Evolutionary conservation across 805 yeast genomes (phyloP).

Genomic region (Wickerhamiella musiphila): DNA sequence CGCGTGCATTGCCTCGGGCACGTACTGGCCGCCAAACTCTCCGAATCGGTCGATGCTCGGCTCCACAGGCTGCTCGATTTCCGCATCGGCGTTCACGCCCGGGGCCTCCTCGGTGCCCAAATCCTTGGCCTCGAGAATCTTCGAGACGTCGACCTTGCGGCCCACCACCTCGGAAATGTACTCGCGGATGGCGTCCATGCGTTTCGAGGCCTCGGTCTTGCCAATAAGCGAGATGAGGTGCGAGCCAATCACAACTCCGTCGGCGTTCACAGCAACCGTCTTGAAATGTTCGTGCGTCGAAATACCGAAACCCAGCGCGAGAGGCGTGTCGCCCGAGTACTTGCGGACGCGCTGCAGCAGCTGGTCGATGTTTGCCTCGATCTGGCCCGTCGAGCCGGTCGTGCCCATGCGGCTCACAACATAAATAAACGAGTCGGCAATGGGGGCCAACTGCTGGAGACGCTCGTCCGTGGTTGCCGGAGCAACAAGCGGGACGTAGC

Average conservation of each 20-base stretch:
- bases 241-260: slow-evolving; percentile 94
- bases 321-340: slow-evolving; percentile 54
- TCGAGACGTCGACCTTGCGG: slow-evolving; percentile 14
- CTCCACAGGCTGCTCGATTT: slow-evolving; percentile 24
- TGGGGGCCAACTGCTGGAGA: slow-evolving; percentile 53
- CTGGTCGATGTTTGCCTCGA: slow-evolving; percentile 44
- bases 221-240: slow-evolving; percentile 57
- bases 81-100: slow-evolving; percentile 7
- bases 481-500: slow-evolving; percentile 87
- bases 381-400: slow-evolving; percentile 68
- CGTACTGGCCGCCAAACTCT: slow-evolving; percentile 96
- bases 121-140: slow-evolving; percentile 7
- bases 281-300: slow-evolving; percentile 81
- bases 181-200: slow-evolving; percentile 44
- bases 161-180: slow-evolving; percentile 57
- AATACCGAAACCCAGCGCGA: slow-evolving; percentile 96
- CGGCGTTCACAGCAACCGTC: slow-evolving; percentile 63
- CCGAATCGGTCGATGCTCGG: slow-evolving; percentile 70
- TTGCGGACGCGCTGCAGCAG: slow-evolving; percentile 62
- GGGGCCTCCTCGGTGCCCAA: slow-evolving; percentile 5
- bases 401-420: slow-evolving; percentile 98
- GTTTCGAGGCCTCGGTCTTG: slow-evolving; percentile 33
- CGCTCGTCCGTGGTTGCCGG: slow-evolving; percentile 93
- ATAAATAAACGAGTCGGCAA: slow-evolving; percentile 90
- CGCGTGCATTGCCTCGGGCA: slow-evolving; percentile 88